phyloP scores from a whole-genome alignment of 108 stramenopile genomes.

The Asterionellopsis glacialis region DNA sequence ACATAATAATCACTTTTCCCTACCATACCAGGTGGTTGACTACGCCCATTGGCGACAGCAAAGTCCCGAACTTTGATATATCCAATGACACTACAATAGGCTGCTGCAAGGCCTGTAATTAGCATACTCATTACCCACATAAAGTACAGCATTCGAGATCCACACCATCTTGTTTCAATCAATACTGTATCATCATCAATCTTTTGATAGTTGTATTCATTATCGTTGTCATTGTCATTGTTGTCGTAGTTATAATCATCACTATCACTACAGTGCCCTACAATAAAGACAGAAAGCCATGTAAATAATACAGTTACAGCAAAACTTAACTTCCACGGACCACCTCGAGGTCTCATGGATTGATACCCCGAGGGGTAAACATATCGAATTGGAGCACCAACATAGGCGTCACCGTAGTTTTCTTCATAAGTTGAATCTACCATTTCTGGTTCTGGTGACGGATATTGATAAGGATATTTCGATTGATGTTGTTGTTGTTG shows the following conservation, averaged over 20 bases:
- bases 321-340: constrained; percentile 79
- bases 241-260: background rate
- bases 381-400: constrained; percentile 65
- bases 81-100: constrained; percentile 81
- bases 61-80: constrained; percentile 84
- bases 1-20: constrained; percentile 71
- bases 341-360: constrained; percentile 79
- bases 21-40: constrained; percentile 54
- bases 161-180: constrained; percentile 82
- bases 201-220: constrained; percentile 19
- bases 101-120: constrained; percentile 66
- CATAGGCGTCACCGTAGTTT: constrained; percentile 79
- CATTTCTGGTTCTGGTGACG: constrained; percentile 1
- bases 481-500: background rate
- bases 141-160: constrained; percentile 53
- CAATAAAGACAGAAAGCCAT: constrained; percentile 75
- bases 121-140: constrained; percentile 76
- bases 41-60: constrained; percentile 70
- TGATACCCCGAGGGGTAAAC: constrained; percentile 83
- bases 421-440: constrained; percentile 75
- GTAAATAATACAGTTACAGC: constrained; percentile 61
- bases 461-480: background rate
- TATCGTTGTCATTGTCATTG: constrained; percentile 18
- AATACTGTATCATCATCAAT: constrained; percentile 49
- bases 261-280: constrained; percentile 73